Evolutionary conservation across 257 asterid species (phyloP), one percentile per base, ranked within the genome.

Genomic region (Thymus mandschuricus): DNA sequence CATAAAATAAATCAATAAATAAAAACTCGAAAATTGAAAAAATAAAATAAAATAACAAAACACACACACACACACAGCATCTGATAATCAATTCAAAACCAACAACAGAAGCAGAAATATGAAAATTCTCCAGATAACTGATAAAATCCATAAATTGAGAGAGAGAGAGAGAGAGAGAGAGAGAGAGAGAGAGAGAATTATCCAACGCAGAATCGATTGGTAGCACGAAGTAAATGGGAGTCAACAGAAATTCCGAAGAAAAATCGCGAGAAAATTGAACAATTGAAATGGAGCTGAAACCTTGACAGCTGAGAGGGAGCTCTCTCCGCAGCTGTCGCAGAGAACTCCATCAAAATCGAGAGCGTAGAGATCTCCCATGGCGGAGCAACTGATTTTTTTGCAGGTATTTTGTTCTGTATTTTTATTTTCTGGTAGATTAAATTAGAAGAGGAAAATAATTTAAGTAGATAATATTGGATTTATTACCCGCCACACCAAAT

Each of bases 241-340:
- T 71, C 75, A 75, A 57, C 38, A 45, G n/a, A 50, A n/a, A 75
- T 6, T 28, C 34, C 9, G 58, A 65, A 10, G 66, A 46, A 64
- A 45, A 80, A 29, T 63, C 41, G 56, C 55, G 10, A 54, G 61
- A 54, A 68, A 58, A 34, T 45, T 10, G 0, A 34, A 60, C 48
- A 64, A 5, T 12, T 43, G 5, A 60, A 52, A 6, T 10, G n/a
- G 0, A 60, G 4, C 2, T 50, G 55, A 55, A 51, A 94, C 99
- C 98, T 95, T 91, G 75, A 95, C 91, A 70, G 99, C 99, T 74
- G 99, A 89, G 57, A 82, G 75, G 15, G 98, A 95, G 83, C 99
- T 95, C 82, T 95, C 99, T 35, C 99, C 99, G 27, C 99, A 94
- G 84, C 99, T 94, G 72, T 91, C 98, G 71, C 99, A 94, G 70